These are phyloP conservation scores for Tuctoria greenei DNA, from an alignment of 176 grass and related monocot genomes.

Conservation along the genomic window DNA sequence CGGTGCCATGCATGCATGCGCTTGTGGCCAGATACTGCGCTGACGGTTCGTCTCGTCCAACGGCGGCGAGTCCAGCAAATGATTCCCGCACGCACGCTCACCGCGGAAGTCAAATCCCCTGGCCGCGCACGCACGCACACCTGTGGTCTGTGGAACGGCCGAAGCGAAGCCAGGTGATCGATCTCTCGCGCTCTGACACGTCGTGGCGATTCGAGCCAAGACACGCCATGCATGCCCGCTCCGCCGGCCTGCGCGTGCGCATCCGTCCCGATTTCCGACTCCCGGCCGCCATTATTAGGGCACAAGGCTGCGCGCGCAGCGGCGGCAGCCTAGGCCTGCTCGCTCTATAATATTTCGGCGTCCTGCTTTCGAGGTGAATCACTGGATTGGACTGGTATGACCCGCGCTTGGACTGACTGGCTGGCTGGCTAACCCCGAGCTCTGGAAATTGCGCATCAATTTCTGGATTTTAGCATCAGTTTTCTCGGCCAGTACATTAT, in stretches of 20 bases:
- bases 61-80: conserved; percentile 42
- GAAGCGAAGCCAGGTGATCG: background rate
- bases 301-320: conserved; percentile 32
- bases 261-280: conserved; percentile 41
- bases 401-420: conserved; percentile 29
- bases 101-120: conserved; percentile 43
- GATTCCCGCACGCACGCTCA: conserved; percentile 31
- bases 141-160: background rate
- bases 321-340: conserved; percentile 41
- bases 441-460: conserved; percentile 1
- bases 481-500: background rate
- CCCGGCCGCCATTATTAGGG: conserved; percentile 10
- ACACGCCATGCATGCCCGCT: background rate
- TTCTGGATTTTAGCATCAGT: conserved; percentile 14
- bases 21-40: background rate
- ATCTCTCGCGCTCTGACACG: conserved; percentile 12
- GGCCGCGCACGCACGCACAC: conserved; percentile 5
- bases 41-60: conserved; percentile 48
- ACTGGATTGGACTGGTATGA: conserved; percentile 37
- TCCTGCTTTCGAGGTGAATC: conserved; percentile 40
- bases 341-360: conserved; percentile 9
- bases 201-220: too few species aligned
- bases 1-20: conserved; percentile 4
- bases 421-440: background rate
- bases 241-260: conserved; percentile 35